Base-by-base conservation (phyloP, 2,329 filamentous ascomycete species). In the Penicillium sp. region DNA sequence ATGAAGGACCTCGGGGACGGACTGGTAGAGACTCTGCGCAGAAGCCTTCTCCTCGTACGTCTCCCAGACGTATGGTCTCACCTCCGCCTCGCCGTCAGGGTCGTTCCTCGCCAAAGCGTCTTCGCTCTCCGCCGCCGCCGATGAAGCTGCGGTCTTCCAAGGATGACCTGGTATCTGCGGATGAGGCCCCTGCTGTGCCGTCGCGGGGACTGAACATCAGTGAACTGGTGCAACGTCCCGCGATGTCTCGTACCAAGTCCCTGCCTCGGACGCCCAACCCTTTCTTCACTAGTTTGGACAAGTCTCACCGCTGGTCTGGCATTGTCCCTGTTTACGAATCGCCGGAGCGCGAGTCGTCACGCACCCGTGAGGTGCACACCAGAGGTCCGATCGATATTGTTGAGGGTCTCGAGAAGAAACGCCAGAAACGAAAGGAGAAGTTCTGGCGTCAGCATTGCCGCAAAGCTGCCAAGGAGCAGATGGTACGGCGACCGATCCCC, bases 381-480 rank as follows among this genome's bases (percentile, higher is more conserved):
- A 86, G 93, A 55, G 88, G 89, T n/a, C 90, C 93, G 32, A 93
- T 98, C 58, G 93, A 97, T 69, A 98, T 96, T 54, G 87, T 96
- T 70, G 95, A 95, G 69, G 93, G 93, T 8, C 79, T 98, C 1
- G 93, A 98, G 73, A 85, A 87, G 70, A 97, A 95, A 74, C 85
- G 90, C 24, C 87, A 93, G 72, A 84, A 93, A 57, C 86, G 93
- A 60, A 89, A 86, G 72, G 90, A 97, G 70, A 95, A 96, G 70
- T 86, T 89, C 63, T 85, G 87, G 66, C 85, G 90, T 62, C 93
- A 95, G 68, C 85, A 91, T 64, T 94, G 87, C 73, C 84, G 88
- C 65, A 87, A 88, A 61, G 84, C 84, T 50, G 82, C 83, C 56
- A 89, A 81, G 60, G 77, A 77, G 59, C 79, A 88, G 57, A 64